Base-by-base conservation (phyloP, 2,329 filamentous ascomycete species). In the Arthrinium puccinioides region DNA sequence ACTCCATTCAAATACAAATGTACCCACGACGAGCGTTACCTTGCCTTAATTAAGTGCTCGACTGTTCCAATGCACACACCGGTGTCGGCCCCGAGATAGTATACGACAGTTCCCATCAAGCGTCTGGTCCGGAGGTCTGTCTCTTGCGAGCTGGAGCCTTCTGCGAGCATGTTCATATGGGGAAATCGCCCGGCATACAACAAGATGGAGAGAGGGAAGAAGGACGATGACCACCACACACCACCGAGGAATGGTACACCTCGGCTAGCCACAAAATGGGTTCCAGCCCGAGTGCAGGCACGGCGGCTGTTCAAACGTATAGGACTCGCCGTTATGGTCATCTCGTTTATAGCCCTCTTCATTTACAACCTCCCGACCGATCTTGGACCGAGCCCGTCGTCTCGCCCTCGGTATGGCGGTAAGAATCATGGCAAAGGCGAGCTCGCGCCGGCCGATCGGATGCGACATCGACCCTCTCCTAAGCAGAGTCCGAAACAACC, bases 341-440 rank as follows among this genome's bases (percentile, higher is more conserved):
- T 70, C 32, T 52, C 72, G 24, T 53, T 72, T 20, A 42, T 87
- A 16, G 83, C 82, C 54, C 60, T 85, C 43, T 76, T 87, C 51
- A 60, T 82, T 51, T 72, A 73, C 47, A 75, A 82, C 53, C 73
- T 84, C 38, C 79, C 80, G 8, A 54, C 62, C 47, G 50, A 62
- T 43, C 48, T 70, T 42, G 54, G 52, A 10, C 56, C 62, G 19
- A 48, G 63, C 32, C 54, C 56, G 21, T 58, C 57, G 38, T 60
- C 54, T 42, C 61, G 60, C 31, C 63, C 58, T 19, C 64, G 19
- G 6, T 43, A 42, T 24, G 26, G 25, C 28, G 31, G 25, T 11
- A 35, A 13, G n/a, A 20, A 19, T 10, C 18, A 16, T 6, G 7
- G n/a, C 18, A 13, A 31, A 31, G 29, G 19, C 29, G 15, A 10